Evolutionary conservation across 345 rosid species (phyloP), one percentile per base, ranked within the genome.

Genomic region (Capsella bursapastoris): DNA sequence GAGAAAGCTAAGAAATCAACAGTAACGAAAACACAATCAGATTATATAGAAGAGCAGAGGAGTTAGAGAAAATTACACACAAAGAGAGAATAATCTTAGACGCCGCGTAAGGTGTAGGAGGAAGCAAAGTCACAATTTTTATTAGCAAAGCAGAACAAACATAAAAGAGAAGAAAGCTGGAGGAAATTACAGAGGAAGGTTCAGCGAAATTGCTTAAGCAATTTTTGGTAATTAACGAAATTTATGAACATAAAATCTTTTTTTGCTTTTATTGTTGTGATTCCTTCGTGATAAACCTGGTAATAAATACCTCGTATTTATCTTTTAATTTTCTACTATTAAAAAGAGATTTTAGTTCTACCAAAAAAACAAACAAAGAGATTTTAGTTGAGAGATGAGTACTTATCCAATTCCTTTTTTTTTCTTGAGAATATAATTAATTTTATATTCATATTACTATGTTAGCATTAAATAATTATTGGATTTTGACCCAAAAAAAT

Each of bases 121-220:
- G 7, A 7, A 50, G 7, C 32, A 51, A 47, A 62, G 55, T 52
- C 62, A 25, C 22, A 1, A 31, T 2, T 35, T 59, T 35, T 59
- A 25, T 35, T 35, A 31, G 65, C 63, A 32, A 61, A 62, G 22
- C 15, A 28, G 5, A 29, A 43, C 34, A 34, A 41, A 28, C 41
- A 40, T 7, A 5, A 40, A 71, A 16, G 1, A 31, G 7, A n/a
- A 25, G 4, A 12, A 22, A 32, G 45, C 13, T 13, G 38, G 15
- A 14, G 49, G 48, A 47, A 59, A 70, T 25, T 70, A 70, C 76
- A 43, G 6, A 37, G 18, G 59, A 25, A 49, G 29, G 6, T 71
- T 60, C 68, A 1, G 31, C 57, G 48, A 47, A 57, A 70, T 22
- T 28, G 31, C 38, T 35, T 47, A 16, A 16, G 13, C 64, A 9